Evolutionary conservation across 2,329 filamentous ascomycete species (phyloP).

Genomic region (Colletotrichum tabaci): DNA sequence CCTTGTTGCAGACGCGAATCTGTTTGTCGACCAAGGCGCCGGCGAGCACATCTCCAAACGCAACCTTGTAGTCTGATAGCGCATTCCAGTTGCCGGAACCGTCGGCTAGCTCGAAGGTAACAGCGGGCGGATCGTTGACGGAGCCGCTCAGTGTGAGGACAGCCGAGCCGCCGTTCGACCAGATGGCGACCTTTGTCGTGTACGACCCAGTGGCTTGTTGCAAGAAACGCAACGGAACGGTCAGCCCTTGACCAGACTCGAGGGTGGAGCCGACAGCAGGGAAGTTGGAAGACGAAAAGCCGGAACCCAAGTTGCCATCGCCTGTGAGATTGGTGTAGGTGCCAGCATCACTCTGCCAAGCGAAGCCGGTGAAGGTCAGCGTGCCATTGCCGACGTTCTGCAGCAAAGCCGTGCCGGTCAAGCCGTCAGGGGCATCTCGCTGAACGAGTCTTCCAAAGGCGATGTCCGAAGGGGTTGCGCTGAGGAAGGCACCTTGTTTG

Average conservation of each 20-base stretch:
- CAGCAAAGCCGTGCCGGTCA: slow-evolving; percentile 49
- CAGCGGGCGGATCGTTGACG: slow-evolving; percentile 52
- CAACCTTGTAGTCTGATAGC: slow-evolving; percentile 43
- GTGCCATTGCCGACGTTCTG: slow-evolving; percentile 55
- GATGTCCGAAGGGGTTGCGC: slow-evolving; percentile 53
- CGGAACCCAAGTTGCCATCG: slow-evolving; percentile 49
- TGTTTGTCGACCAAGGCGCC: slow-evolving; percentile 48
- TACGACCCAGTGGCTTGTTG: slow-evolving; percentile 51
- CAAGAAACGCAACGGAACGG: slow-evolving; percentile 53
- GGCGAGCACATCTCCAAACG: slow-evolving; percentile 52
- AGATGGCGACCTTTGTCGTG: slow-evolving; percentile 53
- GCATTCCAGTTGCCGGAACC: slow-evolving; percentile 51
- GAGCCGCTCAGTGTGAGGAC: slow-evolving; percentile 52
- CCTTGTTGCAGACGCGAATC: slow-evolving; percentile 55
- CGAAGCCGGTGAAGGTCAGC: slow-evolving; percentile 54
- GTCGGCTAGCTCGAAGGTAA: slow-evolving; percentile 53
- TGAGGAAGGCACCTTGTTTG: slow-evolving; percentile 53
- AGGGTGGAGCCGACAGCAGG: slow-evolving; percentile 50
- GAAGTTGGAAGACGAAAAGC: slow-evolving; percentile 50
- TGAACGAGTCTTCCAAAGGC: slow-evolving; percentile 58
- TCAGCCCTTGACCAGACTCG: slow-evolving; percentile 49
- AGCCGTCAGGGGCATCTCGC: slow-evolving; percentile 45
- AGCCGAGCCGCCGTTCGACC: slow-evolving; percentile 53
- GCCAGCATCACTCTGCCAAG: slow-evolving; percentile 50
- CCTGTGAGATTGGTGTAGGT: slow-evolving; percentile 52